Conservation (phyloP, 495 filamentous ascomycete genomes). For the Penicillium waksmanii region DNA sequence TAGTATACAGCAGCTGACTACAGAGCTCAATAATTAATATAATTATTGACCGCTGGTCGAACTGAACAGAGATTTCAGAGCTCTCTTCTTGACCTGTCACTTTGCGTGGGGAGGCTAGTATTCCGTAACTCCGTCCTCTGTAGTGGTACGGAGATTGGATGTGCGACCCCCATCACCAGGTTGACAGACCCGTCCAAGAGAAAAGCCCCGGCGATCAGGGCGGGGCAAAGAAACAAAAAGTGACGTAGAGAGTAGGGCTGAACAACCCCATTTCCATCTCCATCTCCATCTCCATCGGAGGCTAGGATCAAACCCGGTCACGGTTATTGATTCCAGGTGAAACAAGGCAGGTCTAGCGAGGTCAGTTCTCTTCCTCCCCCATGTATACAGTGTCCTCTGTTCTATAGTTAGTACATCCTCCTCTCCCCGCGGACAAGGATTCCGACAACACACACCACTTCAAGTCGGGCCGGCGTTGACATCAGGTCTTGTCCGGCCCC, state of each 20-base stretch:
- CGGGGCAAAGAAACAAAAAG: background rate
- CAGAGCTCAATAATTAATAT: background rate
- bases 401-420: background rate
- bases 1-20: no score
- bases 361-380: background rate
- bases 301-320: no score
- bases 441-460: slow-evolving; percentile 2
- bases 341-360: background rate
- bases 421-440: background rate
- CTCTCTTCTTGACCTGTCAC: background rate
- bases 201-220: background rate
- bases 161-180: background rate
- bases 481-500: slow-evolving; percentile 5
- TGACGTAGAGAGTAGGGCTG: background rate
- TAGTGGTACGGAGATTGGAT: background rate
- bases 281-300: background rate
- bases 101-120: background rate
- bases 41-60: background rate
- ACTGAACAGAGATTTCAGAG: background rate
- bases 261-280: background rate
- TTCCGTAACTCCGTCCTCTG: background rate
- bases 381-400: background rate
- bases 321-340: background rate
- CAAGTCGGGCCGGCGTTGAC: slow-evolving; percentile 10
- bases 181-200: background rate